Evolutionary conservation across 352 stramenopile genomes (phyloP), one percentile per base, ranked within the genome.

Genomic region (Plasmopara halstedii): DNA sequence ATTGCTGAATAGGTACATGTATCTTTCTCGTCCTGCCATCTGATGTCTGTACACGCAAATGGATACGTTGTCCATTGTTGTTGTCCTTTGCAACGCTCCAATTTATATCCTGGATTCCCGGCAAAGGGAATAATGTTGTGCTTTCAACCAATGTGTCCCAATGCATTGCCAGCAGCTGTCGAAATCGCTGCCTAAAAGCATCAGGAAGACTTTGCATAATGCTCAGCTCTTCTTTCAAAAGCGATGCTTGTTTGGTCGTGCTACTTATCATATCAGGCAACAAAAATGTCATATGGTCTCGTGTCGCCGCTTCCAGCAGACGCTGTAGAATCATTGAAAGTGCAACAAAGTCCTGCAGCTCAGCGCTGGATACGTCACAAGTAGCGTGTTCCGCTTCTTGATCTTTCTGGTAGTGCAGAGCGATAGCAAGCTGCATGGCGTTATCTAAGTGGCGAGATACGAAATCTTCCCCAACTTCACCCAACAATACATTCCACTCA

Each of bases 251-350:
- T 3, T 56, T 53, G 15, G 51, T 23, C 35, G 35, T 41, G 2
- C 39, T 25, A 11, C 13, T 36, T 21, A 14, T 42, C 1, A 21
- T 10, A n/a, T 26, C 29, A 11, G 66, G 58, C 19, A 81, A n/a
- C n/a, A 84, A 44, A 15, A 84, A 83, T 38, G 37, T 53, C 68
- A 83, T 64, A 40, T 63, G 73, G 9, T 77, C 62, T 8, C 75
- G 73, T 7, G 78, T 42, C 7, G 66, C 52, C 18, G 60, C 42
- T 14, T 77, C 65, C n/a, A 84, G 7, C 9, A 88, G 54, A 2
- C 62, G 55, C 15, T 66, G 66, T 21, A 85, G 35, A 10, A 65
- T 58, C 6, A 56, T 42, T 32, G 56, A 56, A 3, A 79, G 54
- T 2, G 53, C 44, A 34, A 77, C 22, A 14, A 88, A 55, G 37